Evolutionary conservation across 163 green algal genomes (phyloP).

Genomic region (Prototheca stagnorum): DNA sequence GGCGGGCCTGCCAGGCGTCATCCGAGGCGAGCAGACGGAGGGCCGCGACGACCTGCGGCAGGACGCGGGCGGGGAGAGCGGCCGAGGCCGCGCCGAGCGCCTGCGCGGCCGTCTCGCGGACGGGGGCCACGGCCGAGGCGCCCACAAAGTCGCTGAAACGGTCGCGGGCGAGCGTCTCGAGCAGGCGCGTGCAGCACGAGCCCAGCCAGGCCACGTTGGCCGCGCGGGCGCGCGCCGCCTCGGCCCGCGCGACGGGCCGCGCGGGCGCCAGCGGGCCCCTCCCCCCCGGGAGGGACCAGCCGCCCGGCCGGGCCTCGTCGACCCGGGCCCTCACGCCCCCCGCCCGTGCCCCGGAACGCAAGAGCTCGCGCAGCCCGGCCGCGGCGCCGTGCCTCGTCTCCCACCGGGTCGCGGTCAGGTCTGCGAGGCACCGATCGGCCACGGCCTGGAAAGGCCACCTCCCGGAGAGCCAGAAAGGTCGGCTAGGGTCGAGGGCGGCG

Average conservation of each 20-base stretch:
- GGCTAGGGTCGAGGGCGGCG: too few species aligned
- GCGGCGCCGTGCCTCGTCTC: constrained; percentile 80
- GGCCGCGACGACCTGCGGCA: constrained; percentile 30
- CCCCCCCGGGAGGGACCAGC: constrained; percentile 19
- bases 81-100: constrained; percentile 55
- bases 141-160: constrained; percentile 86
- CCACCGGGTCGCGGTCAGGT: constrained; percentile 70
- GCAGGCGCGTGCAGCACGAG: constrained; percentile 59
- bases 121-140: constrained; percentile 74
- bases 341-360: constrained; percentile 44
- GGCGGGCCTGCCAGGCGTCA: constrained; percentile 30
- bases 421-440: constrained; percentile 47
- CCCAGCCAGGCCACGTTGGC: constrained; percentile 64
- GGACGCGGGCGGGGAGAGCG: constrained; percentile 14
- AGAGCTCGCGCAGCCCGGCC: constrained; percentile 70
- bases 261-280: constrained; percentile 6
- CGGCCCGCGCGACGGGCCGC: constrained; percentile 3
- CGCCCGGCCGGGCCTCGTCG: constrained; percentile 4
- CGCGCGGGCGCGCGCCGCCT: constrained; percentile 15
- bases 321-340: constrained; percentile 42
- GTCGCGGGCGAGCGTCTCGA: constrained; percentile 87
- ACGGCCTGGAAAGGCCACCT: constrained; percentile 69
- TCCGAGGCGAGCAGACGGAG: constrained; percentile 29
- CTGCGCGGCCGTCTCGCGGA: constrained; percentile 91
- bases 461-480: constrained; percentile 28